These are phyloP conservation scores for Somion occarium DNA, from an alignment of 1,284 basidiomycete species.

Conservation along the genomic window DNA sequence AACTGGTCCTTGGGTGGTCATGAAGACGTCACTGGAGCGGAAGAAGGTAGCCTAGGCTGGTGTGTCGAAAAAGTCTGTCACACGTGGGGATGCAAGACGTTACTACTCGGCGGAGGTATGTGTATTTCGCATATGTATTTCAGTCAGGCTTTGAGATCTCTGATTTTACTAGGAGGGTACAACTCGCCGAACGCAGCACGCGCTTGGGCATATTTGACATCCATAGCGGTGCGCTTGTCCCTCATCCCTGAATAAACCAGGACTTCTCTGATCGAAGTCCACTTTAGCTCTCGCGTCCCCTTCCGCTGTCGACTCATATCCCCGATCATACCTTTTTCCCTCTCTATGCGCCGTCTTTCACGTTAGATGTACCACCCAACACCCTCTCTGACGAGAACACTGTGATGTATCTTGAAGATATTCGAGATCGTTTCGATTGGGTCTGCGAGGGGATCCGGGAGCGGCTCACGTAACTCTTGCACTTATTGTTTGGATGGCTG, in stretches of 20 bases:
- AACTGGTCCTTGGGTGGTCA: constrained; percentile 67
- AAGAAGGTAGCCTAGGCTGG: constrained; percentile 66
- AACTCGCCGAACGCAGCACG: constrained; percentile 77
- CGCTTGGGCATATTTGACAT: constrained; percentile 81
- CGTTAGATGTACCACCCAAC: constrained; percentile 68
- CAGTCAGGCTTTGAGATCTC: too few relatives aligned
- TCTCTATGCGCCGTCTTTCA: constrained; percentile 74
- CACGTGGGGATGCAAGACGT: constrained; percentile 53
- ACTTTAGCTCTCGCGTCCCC: too few relatives aligned
- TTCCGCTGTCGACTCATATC: constrained; percentile 57
- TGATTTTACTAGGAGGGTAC: constrained; percentile 77
- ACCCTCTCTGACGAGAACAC: constrained; percentile 73
- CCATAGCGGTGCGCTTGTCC: constrained; percentile 51
- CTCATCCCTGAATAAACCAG: background rate
- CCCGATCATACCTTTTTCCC: constrained; percentile 71
- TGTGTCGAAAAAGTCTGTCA: constrained; percentile 53
- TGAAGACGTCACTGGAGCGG: background rate
- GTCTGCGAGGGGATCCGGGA: constrained; percentile 6
- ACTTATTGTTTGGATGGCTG: background rate
- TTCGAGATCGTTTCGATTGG: constrained; percentile 28
- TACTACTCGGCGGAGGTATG: constrained; percentile 65
- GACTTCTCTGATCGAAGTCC: too few relatives aligned
- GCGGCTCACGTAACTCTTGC: background rate
- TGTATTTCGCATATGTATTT: too few relatives aligned
- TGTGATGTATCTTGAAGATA: constrained; percentile 40